These are phyloP conservation scores for Xylariales sp. DNA, from an alignment of 2,329 filamentous ascomycete genomes.

Conservation along the genomic window DNA sequence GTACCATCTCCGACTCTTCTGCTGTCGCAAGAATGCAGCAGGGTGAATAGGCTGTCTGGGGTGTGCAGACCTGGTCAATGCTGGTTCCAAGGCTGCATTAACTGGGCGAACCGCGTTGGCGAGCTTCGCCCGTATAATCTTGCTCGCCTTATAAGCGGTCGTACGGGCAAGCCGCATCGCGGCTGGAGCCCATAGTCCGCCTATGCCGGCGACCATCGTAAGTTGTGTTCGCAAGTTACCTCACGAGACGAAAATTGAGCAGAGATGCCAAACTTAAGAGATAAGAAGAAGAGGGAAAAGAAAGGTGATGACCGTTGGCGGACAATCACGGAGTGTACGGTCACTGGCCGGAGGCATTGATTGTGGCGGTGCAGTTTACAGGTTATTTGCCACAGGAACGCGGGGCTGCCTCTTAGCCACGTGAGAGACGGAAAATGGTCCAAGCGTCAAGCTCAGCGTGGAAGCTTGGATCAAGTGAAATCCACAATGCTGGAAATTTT, in stretches of 20 bases:
- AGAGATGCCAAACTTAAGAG: constrained; percentile 8
- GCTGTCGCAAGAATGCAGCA: constrained; percentile 43
- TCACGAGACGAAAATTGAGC: too few species aligned
- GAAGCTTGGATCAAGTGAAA: constrained; percentile 1
- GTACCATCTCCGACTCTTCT: constrained; percentile 46
- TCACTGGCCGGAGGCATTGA: neutral
- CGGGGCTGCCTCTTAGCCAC: neutral
- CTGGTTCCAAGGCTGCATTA: constrained; percentile 41
- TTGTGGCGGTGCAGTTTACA: constrained; percentile 5
- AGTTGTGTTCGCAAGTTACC: constrained; percentile 18
- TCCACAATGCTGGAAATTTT: constrained; percentile 9
- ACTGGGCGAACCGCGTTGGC: constrained; percentile 38
- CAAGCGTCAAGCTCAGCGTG: neutral
- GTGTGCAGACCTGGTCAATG: constrained; percentile 34
- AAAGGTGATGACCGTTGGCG: constrained; percentile 5
- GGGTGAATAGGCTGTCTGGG: constrained; percentile 50
- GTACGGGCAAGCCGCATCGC: constrained; percentile 51
- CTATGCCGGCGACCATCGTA: constrained; percentile 48
- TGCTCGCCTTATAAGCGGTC: constrained; percentile 46
- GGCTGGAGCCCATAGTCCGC: constrained; percentile 53
- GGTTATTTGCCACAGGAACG: constrained; percentile 6
- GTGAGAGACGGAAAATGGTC: neutral
- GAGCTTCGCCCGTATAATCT: constrained; percentile 47
- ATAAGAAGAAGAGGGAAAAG: constrained; percentile 8
- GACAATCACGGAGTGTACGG: constrained; percentile 4